Base-by-base conservation (phyloP, 2,329 filamentous ascomycete species). In the Tolypocladium capitatum region DNA sequence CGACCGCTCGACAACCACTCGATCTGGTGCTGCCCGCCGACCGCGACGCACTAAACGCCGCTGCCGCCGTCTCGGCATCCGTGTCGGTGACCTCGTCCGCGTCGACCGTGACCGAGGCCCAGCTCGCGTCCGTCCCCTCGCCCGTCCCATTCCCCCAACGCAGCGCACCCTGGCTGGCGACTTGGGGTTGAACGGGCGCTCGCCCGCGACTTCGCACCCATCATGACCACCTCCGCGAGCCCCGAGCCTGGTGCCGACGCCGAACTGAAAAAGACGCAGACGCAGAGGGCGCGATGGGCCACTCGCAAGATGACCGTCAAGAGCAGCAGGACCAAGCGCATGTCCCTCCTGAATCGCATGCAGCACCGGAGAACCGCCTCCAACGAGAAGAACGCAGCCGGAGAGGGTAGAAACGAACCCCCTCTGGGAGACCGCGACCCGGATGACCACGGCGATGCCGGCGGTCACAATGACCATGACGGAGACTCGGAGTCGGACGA, bases 231-330 rank as follows among this genome's bases (percentile, higher is more conserved):
- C 52, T 57, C 56, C 44, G 53, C 55, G 34, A 55, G 48, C 40
- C 54, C 60, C 48, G 62, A 63, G 43, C 51, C 53, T 43, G 55
- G 56, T 45, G 53, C 59, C 27, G 55, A 59, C 46, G 52, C 51
- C 47, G 47, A 48, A 13, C 31, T 42, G 9, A 45, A 47, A 30
- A 57, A 56, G 46, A 34, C 51, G 28, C 50, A 62, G 48, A 84
- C 82, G 21, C 88, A 91, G 63, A 78, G 90, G 61, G 82, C 92
- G 65, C 78, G 92, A 80, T 97, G 92, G 92, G 91, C 92, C 18
- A 97, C 92, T n/a, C 86, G 90, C 60, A 86, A 88, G 63, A 79
- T 86, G 65, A 81, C 82, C 14, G 80, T 86, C 58, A 78, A 81
- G 61, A 86, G 82, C 62, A 87, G 84, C 54, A 73, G 76, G 56